These are phyloP conservation scores for Aspergillus japonicus DNA, from an alignment of 2,329 filamentous ascomycete species.

Conservation along the genomic window DNA sequence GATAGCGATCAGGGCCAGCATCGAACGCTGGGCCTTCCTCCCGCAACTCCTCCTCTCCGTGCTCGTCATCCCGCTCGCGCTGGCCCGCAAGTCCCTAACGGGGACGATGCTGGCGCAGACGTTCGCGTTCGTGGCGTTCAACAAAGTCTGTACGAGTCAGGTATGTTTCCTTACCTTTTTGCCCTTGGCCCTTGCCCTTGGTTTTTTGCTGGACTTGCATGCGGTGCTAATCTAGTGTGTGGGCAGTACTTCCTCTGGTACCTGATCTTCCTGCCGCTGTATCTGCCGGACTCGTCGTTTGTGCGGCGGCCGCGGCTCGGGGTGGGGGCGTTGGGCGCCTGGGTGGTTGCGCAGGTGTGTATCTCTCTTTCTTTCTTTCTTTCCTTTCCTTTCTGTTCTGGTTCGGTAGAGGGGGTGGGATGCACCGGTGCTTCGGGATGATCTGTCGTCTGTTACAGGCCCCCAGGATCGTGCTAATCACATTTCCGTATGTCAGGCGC, in stretches of 20 bases:
- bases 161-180: constrained; percentile 43
- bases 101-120: constrained; percentile 90
- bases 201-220: too few species aligned
- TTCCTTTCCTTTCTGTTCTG: background rate
- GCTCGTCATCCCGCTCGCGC: constrained; percentile 68
- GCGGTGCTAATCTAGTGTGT: too few species aligned
- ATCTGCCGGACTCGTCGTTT: constrained; percentile 77
- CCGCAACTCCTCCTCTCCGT: constrained; percentile 83
- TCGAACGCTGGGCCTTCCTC: constrained; percentile 82
- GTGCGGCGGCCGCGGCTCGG: constrained; percentile 62
- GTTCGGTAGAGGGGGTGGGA: too few species aligned
- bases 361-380: background rate
- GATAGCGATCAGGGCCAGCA: constrained; percentile 11
- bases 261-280: constrained; percentile 86
- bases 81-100: constrained; percentile 79
- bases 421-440: too few species aligned
- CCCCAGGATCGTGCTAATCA: too few species aligned
- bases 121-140: constrained; percentile 95
- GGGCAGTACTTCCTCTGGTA: constrained; percentile 96
- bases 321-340: constrained; percentile 61
- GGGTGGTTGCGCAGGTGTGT: constrained; percentile 63
- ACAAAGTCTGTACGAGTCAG: constrained; percentile 98
- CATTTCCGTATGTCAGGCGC: constrained; percentile 44
- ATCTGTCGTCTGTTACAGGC: too few species aligned
- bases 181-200: too few species aligned